phyloP scores from a whole-genome alignment of 164 flowering plant genomes.

The Umbilicus rupestris region DNA sequence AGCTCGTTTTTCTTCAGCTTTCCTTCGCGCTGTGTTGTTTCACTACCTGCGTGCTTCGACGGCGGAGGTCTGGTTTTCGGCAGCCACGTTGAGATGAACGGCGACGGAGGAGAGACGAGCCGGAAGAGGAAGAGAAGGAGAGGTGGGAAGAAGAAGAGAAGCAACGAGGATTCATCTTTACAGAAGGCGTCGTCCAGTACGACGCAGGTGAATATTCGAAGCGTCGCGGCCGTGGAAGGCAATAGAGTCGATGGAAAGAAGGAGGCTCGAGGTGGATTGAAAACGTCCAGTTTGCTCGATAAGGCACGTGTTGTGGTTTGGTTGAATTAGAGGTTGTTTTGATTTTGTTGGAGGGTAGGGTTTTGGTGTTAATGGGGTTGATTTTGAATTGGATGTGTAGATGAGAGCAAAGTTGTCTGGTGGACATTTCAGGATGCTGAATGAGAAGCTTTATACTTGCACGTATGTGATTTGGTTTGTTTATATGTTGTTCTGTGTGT shows the following conservation, averaged over 20 bases:
- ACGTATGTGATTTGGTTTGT: conserved; percentile 26
- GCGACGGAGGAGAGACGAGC: conserved; percentile 14
- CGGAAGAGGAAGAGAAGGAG: conserved; percentile 31
- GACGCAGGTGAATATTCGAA: background rate
- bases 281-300: conserved; percentile 30
- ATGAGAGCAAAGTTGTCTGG: conserved; percentile 78
- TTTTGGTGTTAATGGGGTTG: conserved; percentile 1
- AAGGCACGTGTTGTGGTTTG: conserved; percentile 24
- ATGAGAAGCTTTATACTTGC: conserved; percentile 96
- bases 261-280: background rate
- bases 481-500: background rate
- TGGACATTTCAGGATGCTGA: conserved; percentile 89
- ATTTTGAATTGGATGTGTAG: conserved; percentile 22
- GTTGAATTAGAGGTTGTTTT: background rate
- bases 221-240: background rate
- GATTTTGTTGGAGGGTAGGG: background rate
- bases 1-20: background rate
- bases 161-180: background rate
- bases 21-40: background rate
- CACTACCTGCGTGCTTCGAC: background rate
- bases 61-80: background rate
- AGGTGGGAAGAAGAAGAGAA: conserved; percentile 2
- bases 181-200: background rate
- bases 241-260: background rate
- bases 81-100: background rate